A percentile compares a stretch with the other conserved stretches of the same genome.
Evolutionary conservation across 2,329 filamentous ascomycete species (phyloP).

Genomic region (Triangularia verruculosa): DNA sequence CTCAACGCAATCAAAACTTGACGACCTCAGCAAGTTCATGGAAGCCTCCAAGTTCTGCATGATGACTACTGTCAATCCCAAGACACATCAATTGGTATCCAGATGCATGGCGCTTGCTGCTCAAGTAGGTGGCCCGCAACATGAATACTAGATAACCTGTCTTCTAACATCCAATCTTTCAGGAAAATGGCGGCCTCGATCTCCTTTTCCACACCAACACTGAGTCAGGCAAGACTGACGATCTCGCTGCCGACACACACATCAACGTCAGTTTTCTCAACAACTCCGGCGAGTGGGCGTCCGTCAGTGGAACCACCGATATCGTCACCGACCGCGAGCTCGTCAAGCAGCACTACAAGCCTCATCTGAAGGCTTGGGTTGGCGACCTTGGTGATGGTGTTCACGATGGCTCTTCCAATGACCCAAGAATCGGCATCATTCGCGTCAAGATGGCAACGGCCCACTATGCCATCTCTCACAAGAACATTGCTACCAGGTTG

Average conservation of each 20-base stretch:
- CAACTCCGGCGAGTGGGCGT: constrained; percentile 77
- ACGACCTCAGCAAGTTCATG: constrained; percentile 70
- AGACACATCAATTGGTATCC: constrained; percentile 67
- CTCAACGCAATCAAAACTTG: constrained; percentile 70
- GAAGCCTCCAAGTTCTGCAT: constrained; percentile 77
- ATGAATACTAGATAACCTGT: not conserved
- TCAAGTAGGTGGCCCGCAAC: constrained; percentile 52
- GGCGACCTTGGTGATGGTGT: constrained; percentile 80
- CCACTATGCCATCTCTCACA: constrained; percentile 66
- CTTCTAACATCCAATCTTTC: constrained; percentile 6
- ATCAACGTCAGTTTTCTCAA: constrained; percentile 83
- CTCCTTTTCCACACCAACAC: constrained; percentile 91
- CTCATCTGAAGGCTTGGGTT: constrained; percentile 75
- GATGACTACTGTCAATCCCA: constrained; percentile 74
- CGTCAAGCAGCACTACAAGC: constrained; percentile 73
- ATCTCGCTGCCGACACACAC: constrained; percentile 67
- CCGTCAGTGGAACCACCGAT: constrained; percentile 68
- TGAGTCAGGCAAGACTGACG: constrained; percentile 82
- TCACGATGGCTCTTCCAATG: constrained; percentile 77
- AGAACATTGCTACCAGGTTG: constrained; percentile 60
- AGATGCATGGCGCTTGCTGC: constrained; percentile 82
- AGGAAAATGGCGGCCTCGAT: constrained; percentile 77
- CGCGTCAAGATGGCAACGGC: constrained; percentile 69
- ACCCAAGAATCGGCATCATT: constrained; percentile 80
- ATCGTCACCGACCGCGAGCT: constrained; percentile 67